A percentile compares a stretch with the other conserved stretches of the same genome.
These are phyloP conservation scores for Candida montana DNA, from an alignment of 805 yeast genomes.

Conservation along the genomic window DNA sequence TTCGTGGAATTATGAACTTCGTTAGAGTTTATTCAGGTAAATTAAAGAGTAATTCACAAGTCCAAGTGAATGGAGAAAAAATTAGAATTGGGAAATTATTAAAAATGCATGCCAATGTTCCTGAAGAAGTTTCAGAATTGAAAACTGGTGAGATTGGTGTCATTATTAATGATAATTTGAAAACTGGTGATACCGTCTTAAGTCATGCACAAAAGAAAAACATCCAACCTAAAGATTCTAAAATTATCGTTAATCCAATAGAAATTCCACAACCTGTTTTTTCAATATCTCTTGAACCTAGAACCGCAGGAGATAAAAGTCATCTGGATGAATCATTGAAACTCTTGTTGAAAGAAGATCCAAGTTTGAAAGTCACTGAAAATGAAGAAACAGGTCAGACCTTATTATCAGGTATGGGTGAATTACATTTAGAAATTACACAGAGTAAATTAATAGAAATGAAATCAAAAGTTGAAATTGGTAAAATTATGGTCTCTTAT, in stretches of 20 bases:
- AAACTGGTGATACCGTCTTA: constrained; percentile 89
- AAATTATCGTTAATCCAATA: constrained; percentile 64
- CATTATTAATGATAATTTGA: constrained; percentile 47
- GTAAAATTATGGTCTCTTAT: constrained; percentile 84
- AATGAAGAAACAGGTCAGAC: constrained; percentile 90
- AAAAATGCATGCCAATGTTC: constrained; percentile 83
- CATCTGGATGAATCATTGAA: constrained; percentile 66
- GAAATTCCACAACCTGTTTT: constrained; percentile 89
- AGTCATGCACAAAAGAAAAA: constrained; percentile 51
- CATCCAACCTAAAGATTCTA: constrained; percentile 38
- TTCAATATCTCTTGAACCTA: constrained; percentile 78
- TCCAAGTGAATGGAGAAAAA: constrained; percentile 63
- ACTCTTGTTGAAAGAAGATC: constrained; percentile 78
- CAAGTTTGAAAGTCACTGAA: constrained; percentile 64
- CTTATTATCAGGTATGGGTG: constrained; percentile 94
- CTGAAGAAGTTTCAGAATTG: constrained; percentile 62
- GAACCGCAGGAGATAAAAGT: constrained; percentile 73
- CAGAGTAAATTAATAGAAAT: constrained; percentile 74
- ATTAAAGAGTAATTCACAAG: constrained; percentile 53
- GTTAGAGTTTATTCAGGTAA: constrained; percentile 86
- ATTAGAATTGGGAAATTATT: constrained; percentile 64
- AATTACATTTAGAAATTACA: constrained; percentile 86
- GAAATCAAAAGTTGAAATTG: constrained; percentile 75
- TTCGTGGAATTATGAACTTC: constrained; percentile 77
- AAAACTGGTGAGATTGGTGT: constrained; percentile 88